phyloP scores from a whole-genome alignment of 805 yeast species.

The Candida palmyrensis region DNA sequence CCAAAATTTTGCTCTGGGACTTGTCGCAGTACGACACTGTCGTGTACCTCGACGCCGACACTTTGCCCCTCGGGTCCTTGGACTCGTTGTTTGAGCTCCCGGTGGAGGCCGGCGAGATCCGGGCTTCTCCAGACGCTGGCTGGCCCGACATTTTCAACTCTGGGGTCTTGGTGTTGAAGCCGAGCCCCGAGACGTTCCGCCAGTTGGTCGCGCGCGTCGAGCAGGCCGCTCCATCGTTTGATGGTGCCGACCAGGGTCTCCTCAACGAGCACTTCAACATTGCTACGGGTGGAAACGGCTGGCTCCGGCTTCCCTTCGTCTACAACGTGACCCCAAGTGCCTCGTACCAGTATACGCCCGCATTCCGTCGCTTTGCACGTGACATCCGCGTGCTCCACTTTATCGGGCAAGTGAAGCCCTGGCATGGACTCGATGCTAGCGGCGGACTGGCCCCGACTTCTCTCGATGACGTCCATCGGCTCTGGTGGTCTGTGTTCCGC shows the following conservation, averaged over 20 bases:
- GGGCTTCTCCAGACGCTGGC: constrained; percentile 26
- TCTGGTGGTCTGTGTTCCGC: constrained; percentile 27
- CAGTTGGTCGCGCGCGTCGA: constrained; percentile 12
- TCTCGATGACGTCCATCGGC: constrained; percentile 12
- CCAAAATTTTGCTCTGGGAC: constrained; percentile 23
- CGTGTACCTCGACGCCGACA: constrained; percentile 24
- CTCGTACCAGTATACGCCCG: constrained; percentile 30
- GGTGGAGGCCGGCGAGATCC: constrained; percentile 9
- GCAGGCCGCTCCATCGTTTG: constrained; percentile 12
- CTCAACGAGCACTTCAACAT: constrained; percentile 28
- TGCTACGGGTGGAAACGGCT: constrained; percentile 17
- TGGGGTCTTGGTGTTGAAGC: constrained; percentile 22
- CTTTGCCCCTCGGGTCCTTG: constrained; percentile 18
- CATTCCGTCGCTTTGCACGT: constrained; percentile 22
- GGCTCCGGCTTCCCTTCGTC: constrained; percentile 28
- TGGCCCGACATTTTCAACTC: constrained; percentile 31
- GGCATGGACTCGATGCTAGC: constrained; percentile 16
- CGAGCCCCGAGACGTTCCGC: constrained; percentile 11
- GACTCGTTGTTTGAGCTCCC: constrained; percentile 17
- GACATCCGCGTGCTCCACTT: constrained; percentile 27
- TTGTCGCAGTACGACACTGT: constrained; percentile 16
- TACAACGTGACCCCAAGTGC: constrained; percentile 31
- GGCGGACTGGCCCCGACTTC: constrained; percentile 2
- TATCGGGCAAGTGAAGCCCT: constrained; percentile 29
- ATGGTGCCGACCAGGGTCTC: constrained; percentile 36